These are phyloP conservation scores for Actinidia chinensis DNA, from an alignment of 179 eudicot species.

Conservation along the genomic window DNA sequence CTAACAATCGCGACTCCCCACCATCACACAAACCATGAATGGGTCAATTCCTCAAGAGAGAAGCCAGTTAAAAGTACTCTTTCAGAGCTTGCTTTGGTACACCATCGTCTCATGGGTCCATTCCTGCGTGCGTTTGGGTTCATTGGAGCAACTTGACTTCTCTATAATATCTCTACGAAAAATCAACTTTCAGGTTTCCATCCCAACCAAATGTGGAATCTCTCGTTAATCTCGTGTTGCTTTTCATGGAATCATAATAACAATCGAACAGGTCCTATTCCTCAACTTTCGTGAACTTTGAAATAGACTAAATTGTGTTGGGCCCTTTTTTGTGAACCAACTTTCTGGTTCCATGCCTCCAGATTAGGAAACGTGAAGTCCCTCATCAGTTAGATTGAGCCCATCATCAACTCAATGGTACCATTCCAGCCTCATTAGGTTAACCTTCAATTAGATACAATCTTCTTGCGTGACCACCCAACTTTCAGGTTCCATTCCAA, in stretches of 20 bases:
- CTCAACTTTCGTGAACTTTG: conserved; percentile 38
- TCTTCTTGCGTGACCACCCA: conserved; percentile 12
- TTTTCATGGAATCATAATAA: conserved; percentile 17
- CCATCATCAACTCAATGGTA: background rate
- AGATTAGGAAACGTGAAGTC: conserved; percentile 2
- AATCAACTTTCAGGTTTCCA: background rate
- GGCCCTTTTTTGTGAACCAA: conserved; percentile 30
- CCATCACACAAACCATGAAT: conserved; percentile 9
- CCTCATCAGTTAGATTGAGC: background rate
- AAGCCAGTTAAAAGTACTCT: conserved; percentile 28
- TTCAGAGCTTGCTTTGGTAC: background rate
- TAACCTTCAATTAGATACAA: conserved; percentile 16
- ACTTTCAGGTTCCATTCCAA: conserved; percentile 12
- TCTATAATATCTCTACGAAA: conserved; percentile 6
- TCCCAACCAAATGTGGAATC: conserved; percentile 12
- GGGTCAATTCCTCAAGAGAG: conserved; percentile 29
- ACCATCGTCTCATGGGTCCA: conserved; percentile 19
- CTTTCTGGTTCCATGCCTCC: background rate
- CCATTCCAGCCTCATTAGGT: conserved; percentile 35
- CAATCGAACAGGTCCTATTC: conserved; percentile 39
- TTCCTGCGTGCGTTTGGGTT: conserved; percentile 28
- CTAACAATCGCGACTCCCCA: conserved; percentile 19
- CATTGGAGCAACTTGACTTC: conserved; percentile 14
- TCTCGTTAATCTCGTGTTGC: conserved; percentile 21
- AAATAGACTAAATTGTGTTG: conserved; percentile 26